Evolutionary conservation across 441 rosid genomes (phyloP), one percentile per base, ranked within the genome.

Genomic region (Adansonia gregorii): DNA sequence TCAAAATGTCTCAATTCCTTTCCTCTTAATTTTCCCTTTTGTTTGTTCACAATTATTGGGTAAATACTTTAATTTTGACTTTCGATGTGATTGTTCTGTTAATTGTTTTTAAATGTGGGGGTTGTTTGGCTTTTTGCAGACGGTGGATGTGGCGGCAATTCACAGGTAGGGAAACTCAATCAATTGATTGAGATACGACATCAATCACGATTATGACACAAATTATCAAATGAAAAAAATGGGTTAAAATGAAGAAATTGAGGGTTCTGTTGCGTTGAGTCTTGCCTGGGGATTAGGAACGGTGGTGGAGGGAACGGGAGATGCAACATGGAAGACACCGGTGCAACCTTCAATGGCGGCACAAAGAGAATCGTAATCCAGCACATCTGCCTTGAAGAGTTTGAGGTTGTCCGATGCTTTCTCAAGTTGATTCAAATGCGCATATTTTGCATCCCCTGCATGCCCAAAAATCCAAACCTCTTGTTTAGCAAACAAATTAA

Each of bases 281-380:
- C 80, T 72, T 81, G 81, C 98, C 92, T 92, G 87, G 12, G 94
- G 95, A 83, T 90, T 89, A 12, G 80, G 78, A 8, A 85, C 86
- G 74, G 79, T 27, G 76, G 76, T 17, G 61, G 85, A 71, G 17
- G 93, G 92, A 82, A 92, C 91, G 0, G 95, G 97, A 10, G 78
- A 77, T 49, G 94, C 97, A 0, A 89, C 94, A 82, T 92, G 98
- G 75, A 94, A 86, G 49, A 89, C 92, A 2, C 90, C 94, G 3
- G 3, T 61, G 79, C 92, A 94, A 14, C 95, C 95, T 43, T 73
- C 8, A 45, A 91, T 81, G 0, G 94, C 95, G 14, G 86, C 72
- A 69, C 3, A 73, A 49, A 90, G 81, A 66, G 92, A 81, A 4
- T 67, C 41, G 46, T 85, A 89, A 74, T 91, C 91, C 45, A 88